Base-by-base conservation (phyloP, 805 yeast genomes). In the Candida wancherniae region DNA sequence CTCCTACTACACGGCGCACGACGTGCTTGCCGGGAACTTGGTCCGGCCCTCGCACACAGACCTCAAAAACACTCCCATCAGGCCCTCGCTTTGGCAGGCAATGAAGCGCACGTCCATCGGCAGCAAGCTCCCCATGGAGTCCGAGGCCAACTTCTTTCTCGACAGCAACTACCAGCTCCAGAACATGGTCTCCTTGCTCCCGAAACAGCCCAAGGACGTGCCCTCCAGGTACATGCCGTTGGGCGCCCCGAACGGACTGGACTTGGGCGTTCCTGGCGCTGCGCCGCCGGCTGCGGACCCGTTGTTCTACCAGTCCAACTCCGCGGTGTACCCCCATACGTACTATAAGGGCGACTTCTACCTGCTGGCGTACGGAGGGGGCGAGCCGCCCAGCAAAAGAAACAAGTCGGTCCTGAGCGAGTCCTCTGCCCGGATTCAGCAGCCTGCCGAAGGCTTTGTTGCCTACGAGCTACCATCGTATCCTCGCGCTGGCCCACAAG, bases 1-100 rank as follows among this genome's bases (percentile, higher is more conserved):
- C 3, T 77, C 88, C 6, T 88, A 88, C 56, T 88, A 85, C 51
- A 63, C 73, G 18, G 80, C 86, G 0, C 74, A 74, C 13, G 95
- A 88, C 53, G 92, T 86, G 4, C 49, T 74, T 30, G 60, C 63
- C 19, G 77, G 79, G 4, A 62, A 59, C 23, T 60, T 87, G 26
- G 47, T 55, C 0, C 61, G 78, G 15, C 95, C 95, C 0, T 61
- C 75, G 4, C 71, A 71, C 23, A 57, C 71, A 6, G 67, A 71
- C 6, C 65, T 84, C 33, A 69, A 69, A 36, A 69, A 74, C 36
- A 40, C 75, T 0, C 54, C 55, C 11, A 67, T 80, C 5, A 61
- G 74, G 3, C 51, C 55, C 11, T 67, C 64, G 8, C 56, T 81
- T 24, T 65, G 78, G 67, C 60, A 58, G 35, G 79, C 84, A 0